These are phyloP conservation scores for Trichoderma reesei DNA, from an alignment of 495 filamentous ascomycete species.

Conservation along the genomic window DNA sequence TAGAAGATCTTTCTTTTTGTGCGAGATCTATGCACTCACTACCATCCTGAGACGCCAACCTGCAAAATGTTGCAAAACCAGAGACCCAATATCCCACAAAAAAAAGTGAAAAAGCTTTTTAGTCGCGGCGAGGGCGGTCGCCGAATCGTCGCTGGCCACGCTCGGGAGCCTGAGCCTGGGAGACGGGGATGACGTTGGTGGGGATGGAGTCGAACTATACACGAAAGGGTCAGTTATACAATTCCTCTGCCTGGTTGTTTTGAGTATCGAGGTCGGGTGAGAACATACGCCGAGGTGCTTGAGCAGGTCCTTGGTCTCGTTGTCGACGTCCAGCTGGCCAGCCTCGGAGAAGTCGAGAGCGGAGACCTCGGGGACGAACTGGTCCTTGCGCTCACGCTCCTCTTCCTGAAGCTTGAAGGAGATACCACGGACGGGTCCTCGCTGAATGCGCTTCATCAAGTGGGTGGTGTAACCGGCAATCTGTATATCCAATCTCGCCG, in stretches of 20 bases:
- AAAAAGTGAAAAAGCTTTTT: conserved; percentile 31
- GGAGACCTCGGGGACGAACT: conserved; percentile 98
- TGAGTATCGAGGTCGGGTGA: neutral
- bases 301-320: conserved; percentile 95
- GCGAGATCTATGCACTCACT: conserved; percentile 39
- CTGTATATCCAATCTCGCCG: conserved; percentile 32
- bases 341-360: conserved; percentile 94
- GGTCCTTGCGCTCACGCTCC: conserved; percentile 99
- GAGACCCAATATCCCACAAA: conserved; percentile 8
- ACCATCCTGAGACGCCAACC: conserved; percentile 37
- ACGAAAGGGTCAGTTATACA: conserved; percentile 16
- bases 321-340: conserved; percentile 88
- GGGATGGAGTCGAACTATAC: conserved; percentile 89
- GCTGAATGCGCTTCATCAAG: conserved; percentile 97
- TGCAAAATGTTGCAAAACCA: conserved; percentile 22
- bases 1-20: conserved; percentile 48
- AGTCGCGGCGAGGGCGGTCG: conserved; percentile 36
- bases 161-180: conserved; percentile 77
- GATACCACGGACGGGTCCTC: conserved; percentile 97
- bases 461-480: conserved; percentile 98
- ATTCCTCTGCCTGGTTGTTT: neutral
- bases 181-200: conserved; percentile 83
- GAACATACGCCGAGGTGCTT: conserved; percentile 93
- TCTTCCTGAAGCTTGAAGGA: conserved; percentile 99
- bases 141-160: conserved; percentile 51